Percentiles rank a stretch among this genome's conserved stretches.
phyloP scores from a whole-genome alignment of 768 basidiomycete species.

The Cyclocybe cylindracea region DNA sequence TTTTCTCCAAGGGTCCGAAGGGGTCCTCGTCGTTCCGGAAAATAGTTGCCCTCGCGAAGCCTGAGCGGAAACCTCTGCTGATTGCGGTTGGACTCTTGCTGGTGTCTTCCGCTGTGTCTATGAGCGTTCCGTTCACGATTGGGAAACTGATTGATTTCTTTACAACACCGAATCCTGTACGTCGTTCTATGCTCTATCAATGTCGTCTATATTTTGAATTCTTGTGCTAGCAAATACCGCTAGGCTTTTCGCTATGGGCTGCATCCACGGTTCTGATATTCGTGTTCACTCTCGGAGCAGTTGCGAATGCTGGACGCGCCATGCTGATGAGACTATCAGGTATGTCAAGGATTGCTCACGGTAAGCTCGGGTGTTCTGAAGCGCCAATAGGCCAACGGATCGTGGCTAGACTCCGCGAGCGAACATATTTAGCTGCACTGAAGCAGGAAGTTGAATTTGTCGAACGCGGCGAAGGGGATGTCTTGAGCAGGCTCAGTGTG shows the following conservation, averaged over 20 bases:
- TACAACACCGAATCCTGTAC: conserved; percentile 67
- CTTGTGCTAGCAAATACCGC: conserved; percentile 64
- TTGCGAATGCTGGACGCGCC: conserved; percentile 81
- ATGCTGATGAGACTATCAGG: conserved; percentile 87
- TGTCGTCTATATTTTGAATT: conserved; percentile 1
- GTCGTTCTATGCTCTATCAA: conserved; percentile 21
- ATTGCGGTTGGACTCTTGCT: conserved; percentile 80
- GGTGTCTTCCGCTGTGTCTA: conserved; percentile 87
- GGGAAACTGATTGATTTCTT: conserved; percentile 96
- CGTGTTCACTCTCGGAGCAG: conserved; percentile 85
- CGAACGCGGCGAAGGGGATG: conserved; percentile 91
- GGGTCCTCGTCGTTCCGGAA: conserved; percentile 69
- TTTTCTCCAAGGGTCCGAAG: conserved; percentile 26
- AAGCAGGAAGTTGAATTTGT: conserved; percentile 92
- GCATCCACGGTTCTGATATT: conserved; percentile 74
- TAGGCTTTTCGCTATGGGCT: conserved; percentile 76
- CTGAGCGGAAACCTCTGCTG: conserved; percentile 76
- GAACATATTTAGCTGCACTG: conserved; percentile 81
- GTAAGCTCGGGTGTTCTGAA: neutral
- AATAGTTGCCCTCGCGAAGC: conserved; percentile 75
- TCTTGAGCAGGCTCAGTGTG: conserved; percentile 85
- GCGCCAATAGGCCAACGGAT: conserved; percentile 72
- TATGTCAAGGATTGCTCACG: conserved; percentile 26
- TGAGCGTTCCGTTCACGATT: conserved; percentile 92
- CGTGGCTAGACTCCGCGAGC: conserved; percentile 81